Conservation (phyloP, 2,329 filamentous ascomycete species). For the Neurospora crassa region DNA sequence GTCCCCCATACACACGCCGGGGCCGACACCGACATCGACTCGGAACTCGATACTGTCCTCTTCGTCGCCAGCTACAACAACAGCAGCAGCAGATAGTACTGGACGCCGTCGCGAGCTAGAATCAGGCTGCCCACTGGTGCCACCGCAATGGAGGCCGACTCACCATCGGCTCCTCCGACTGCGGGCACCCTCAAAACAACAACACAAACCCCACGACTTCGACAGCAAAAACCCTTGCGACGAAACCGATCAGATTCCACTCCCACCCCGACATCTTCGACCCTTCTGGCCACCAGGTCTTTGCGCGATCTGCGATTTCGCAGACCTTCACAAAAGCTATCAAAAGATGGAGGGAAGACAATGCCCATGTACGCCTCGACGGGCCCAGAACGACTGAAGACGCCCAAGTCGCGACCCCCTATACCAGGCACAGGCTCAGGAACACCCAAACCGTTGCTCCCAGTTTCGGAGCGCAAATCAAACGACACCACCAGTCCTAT, state of each 20-base stretch:
- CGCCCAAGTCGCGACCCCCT: slow-evolving; percentile 19
- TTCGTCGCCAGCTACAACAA: not conserved
- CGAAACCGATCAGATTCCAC: slow-evolving; percentile 4
- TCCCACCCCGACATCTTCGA: not conserved
- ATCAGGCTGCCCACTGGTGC: not conserved
- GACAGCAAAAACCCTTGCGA: slow-evolving; percentile 12
- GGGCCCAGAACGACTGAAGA: slow-evolving; percentile 14
- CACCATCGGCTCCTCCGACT: slow-evolving; percentile 10
- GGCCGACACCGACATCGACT: not conserved
- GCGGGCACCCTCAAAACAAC: not conserved
- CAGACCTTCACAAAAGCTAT: slow-evolving; percentile 14
- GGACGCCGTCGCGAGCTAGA: not conserved
- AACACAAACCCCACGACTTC: slow-evolving; percentile 9
- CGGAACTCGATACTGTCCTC: not conserved
- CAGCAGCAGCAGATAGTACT: not conserved
- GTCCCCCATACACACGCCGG: not conserved
- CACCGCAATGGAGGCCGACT: slow-evolving; percentile 15
- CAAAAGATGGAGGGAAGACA: slow-evolving; percentile 15
- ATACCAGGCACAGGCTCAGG: slow-evolving; percentile 10
- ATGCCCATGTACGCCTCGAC: slow-evolving; percentile 6
- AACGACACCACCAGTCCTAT: slow-evolving; percentile 27
- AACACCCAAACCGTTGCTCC: slow-evolving; percentile 31
- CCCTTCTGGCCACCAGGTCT: slow-evolving; percentile 10
- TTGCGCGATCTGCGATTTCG: slow-evolving; percentile 10
- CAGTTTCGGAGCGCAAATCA: slow-evolving; percentile 36